A percentile compares a stretch with the other conserved stretches of the same genome.
These are phyloP conservation scores for Raffaelea deltoideospora DNA, from an alignment of 2,329 filamentous ascomycete species.

Conservation along the genomic window DNA sequence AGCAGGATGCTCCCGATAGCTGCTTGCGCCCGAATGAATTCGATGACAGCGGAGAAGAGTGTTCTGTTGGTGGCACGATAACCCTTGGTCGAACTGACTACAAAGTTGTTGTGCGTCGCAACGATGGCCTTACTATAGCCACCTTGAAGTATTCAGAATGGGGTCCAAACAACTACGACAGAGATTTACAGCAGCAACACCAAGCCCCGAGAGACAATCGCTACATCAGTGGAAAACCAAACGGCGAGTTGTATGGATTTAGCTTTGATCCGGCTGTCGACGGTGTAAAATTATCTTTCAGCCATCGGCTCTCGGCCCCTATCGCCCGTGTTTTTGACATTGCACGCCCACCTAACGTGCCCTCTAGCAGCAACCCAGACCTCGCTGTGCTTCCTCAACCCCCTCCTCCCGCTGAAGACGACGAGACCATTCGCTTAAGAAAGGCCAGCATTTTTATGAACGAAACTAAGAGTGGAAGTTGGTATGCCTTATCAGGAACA, in stretches of 20 bases:
- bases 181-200: conserved; percentile 76
- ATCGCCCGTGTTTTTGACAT: conserved; percentile 85
- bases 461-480: conserved; percentile 69
- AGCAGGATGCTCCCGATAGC: conserved; percentile 46
- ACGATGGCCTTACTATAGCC: conserved; percentile 61
- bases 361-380: conserved; percentile 49
- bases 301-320: conserved; percentile 55
- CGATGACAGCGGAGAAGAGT: conserved; percentile 56
- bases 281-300: conserved; percentile 42
- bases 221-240: conserved; percentile 76
- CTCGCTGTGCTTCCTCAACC: conserved; percentile 82
- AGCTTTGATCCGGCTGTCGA: conserved; percentile 36
- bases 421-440: conserved; percentile 34
- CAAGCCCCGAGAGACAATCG: conserved; percentile 65
- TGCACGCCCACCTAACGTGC: conserved; percentile 54
- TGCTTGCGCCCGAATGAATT: conserved; percentile 56
- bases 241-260: conserved; percentile 71
- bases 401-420: conserved; percentile 40
- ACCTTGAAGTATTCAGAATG: conserved; percentile 90
- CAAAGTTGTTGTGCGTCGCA: conserved; percentile 68
- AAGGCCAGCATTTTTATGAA: conserved; percentile 68
- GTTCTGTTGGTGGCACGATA: conserved; percentile 64
- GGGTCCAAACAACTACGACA: conserved; percentile 82
- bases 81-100: conserved; percentile 82
- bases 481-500: conserved; percentile 83